A percentile compares a stretch with the other conserved stretches of the same genome.
Evolutionary conservation across 768 basidiomycete species (phyloP).

Genomic region (Scleroderma bovista): DNA sequence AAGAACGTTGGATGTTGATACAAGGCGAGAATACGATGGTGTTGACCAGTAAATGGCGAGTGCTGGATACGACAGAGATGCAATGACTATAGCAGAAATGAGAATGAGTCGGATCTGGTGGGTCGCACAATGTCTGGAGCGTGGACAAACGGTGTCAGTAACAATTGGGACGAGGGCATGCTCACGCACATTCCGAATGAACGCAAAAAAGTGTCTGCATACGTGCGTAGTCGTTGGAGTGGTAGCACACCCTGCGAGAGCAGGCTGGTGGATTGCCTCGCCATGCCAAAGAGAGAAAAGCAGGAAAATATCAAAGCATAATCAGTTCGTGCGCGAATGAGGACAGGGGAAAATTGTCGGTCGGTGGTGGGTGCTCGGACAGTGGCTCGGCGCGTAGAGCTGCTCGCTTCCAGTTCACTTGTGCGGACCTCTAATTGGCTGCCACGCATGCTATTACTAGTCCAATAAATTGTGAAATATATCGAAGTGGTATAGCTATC

Average conservation of each 20-base stretch:
- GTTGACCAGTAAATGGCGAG: slow-evolving; percentile 78
- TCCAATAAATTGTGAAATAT: neutral
- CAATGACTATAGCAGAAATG: slow-evolving; percentile 82
- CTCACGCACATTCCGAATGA: slow-evolving; percentile 75
- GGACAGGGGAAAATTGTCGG: neutral
- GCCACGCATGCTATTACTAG: too few relatives aligned
- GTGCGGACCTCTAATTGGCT: too few relatives aligned
- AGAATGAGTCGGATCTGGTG: slow-evolving; percentile 88
- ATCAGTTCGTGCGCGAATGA: neutral
- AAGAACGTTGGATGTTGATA: slow-evolving; percentile 51
- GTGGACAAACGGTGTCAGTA: slow-evolving; percentile 2
- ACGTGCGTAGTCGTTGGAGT: slow-evolving; percentile 32
- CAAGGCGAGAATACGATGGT: slow-evolving; percentile 52
- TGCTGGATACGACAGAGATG: slow-evolving; percentile 87
- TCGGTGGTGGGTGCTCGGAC: too few relatives aligned
- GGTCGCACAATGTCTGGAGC: slow-evolving; percentile 74
- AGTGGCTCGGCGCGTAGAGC: too few relatives aligned
- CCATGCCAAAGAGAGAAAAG: slow-evolving; percentile 14
- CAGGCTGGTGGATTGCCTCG: slow-evolving; percentile 12
- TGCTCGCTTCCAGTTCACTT: too few relatives aligned
- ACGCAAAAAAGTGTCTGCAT: slow-evolving; percentile 51
- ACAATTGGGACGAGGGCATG: neutral
- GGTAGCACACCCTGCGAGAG: slow-evolving; percentile 14
- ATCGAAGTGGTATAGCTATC: neutral
- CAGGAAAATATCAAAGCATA: neutral